Conservation (phyloP, 75 land plant genomes). For the Cupressus sempervirens region DNA sequence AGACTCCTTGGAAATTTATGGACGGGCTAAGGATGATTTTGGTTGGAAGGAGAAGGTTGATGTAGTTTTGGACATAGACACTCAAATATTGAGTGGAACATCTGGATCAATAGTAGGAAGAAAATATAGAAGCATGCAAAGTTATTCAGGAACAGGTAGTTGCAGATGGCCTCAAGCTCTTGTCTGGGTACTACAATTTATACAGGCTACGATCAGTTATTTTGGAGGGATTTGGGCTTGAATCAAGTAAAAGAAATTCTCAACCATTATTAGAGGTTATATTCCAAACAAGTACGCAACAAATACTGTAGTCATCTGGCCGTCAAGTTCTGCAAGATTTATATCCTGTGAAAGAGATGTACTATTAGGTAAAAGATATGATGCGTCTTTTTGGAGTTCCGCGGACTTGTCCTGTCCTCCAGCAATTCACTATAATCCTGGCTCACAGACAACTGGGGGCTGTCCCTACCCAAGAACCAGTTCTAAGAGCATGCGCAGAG, state of each 20-base stretch:
- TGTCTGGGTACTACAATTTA: conserved; percentile 57
- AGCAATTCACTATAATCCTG: no score
- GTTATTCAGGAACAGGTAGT: conserved; percentile 72
- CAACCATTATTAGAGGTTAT: conserved; percentile 70
- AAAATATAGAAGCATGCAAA: conserved; percentile 48
- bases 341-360: conserved; percentile 76
- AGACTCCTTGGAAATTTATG: conserved; percentile 91
- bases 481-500: no score
- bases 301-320: conserved; percentile 78
- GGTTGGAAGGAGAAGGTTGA: conserved; percentile 99
- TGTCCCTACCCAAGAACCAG: no score
- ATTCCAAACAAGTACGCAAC: conserved; percentile 84
- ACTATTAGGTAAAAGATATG: conserved; percentile 89
- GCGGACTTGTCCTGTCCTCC: conserved; percentile 33
- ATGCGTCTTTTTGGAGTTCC: conserved; percentile 85
- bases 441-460: no score
- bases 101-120: conserved; percentile 40
- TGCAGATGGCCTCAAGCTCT: conserved; percentile 74
- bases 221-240: conserved; percentile 37
- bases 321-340: conserved; percentile 74
- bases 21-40: conserved; percentile 96
- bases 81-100: conserved; percentile 51
- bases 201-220: conserved; percentile 27
- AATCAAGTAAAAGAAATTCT: conserved; percentile 55
- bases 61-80: conserved; percentile 79